phyloP scores from a whole-genome alignment of 352 stramenopile genomes.

The Achlya hypogyna region DNA sequence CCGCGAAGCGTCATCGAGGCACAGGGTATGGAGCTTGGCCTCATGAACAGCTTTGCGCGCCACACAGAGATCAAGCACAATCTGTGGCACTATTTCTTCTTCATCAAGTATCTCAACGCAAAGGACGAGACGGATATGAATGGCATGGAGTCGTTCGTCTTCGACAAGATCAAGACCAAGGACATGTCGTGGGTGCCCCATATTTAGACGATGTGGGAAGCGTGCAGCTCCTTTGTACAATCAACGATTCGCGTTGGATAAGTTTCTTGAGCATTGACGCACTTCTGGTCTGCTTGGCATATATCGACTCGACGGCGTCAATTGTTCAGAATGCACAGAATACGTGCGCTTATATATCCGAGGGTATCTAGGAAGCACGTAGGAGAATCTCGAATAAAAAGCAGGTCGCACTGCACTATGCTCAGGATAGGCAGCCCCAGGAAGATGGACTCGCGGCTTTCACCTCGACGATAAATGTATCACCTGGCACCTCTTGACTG shows the following conservation, averaged over 20 bases:
- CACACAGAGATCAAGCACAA: constrained; percentile 20
- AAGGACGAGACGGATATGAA: constrained; percentile 21
- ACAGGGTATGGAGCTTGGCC: constrained; percentile 5
- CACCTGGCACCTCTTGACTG: no score
- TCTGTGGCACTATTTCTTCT: constrained; percentile 19
- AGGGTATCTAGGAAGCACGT: no score
- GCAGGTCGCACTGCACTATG: no score
- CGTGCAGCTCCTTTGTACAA: background rate
- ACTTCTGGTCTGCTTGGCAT: background rate
- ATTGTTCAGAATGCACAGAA: no score
- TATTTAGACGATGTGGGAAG: constrained; percentile 13
- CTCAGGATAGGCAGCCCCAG: no score
- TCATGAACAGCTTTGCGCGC: constrained; percentile 19
- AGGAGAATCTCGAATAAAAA: no score
- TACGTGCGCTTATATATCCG: no score
- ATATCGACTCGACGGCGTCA: no score
- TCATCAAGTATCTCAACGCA: constrained; percentile 21
- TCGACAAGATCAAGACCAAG: constrained; percentile 20
- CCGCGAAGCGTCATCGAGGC: constrained; percentile 11
- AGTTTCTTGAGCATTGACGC: background rate
- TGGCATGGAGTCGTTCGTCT: constrained; percentile 20
- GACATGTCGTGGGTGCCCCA: constrained; percentile 20
- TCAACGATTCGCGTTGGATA: background rate
- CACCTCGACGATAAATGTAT: no score
- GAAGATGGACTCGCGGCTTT: no score